Conservation (phyloP, 2,329 filamentous ascomycete species). For the Coniochaeta sp. region DNA sequence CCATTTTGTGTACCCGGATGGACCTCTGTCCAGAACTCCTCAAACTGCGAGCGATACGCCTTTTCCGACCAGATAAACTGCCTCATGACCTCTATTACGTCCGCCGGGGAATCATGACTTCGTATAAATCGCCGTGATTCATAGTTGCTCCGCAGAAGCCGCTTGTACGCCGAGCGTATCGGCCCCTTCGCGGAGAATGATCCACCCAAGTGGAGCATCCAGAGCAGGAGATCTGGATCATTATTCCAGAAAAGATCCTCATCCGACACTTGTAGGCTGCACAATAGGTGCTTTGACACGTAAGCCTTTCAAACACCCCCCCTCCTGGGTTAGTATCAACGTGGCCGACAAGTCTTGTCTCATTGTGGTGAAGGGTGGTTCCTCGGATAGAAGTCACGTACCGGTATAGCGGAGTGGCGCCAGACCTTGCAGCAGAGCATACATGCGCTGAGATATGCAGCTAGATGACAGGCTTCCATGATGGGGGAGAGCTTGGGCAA, state of each 20-base stretch:
- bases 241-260: constrained; percentile 22
- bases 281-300: constrained; percentile 22
- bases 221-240: constrained; percentile 23
- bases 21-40: not conserved
- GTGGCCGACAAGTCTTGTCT: not conserved
- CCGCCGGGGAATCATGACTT: constrained; percentile 21
- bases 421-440: constrained; percentile 33
- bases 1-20: not conserved
- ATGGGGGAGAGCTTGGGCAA: constrained; percentile 16
- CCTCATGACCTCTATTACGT: constrained; percentile 22
- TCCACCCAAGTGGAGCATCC: constrained; percentile 29
- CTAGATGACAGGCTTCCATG: constrained; percentile 25
- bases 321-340: constrained; percentile 6
- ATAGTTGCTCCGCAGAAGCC: constrained; percentile 15
- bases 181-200: constrained; percentile 23
- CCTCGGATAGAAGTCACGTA: constrained; percentile 17
- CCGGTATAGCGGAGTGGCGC: constrained; percentile 28
- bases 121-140: constrained; percentile 6
- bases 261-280: constrained; percentile 19
- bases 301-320: constrained; percentile 15
- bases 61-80: constrained; percentile 29
- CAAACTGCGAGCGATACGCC: not conserved
- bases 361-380: not conserved
- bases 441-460: constrained; percentile 29
- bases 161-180: constrained; percentile 20